These are phyloP conservation scores for Ogataea philodendri DNA, from an alignment of 805 yeast species.

Conservation along the genomic window DNA sequence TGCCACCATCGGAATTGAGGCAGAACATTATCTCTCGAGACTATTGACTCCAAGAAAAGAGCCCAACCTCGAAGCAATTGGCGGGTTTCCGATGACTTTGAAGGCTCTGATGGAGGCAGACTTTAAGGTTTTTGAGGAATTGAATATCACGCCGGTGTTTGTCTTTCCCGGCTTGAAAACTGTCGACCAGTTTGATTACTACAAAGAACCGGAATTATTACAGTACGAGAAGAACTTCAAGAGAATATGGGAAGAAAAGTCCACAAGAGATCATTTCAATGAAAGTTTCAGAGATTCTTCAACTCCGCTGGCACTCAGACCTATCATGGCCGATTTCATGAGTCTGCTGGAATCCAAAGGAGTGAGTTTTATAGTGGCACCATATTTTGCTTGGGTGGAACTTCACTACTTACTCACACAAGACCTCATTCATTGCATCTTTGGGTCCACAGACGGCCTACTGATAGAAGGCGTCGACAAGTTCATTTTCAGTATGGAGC, in stretches of 20 bases:
- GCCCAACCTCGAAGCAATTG: conserved; percentile 69
- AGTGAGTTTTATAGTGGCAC: conserved; percentile 73
- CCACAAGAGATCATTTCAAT: conserved; percentile 28
- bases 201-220: conserved; percentile 27
- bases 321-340: conserved; percentile 55
- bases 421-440: conserved; percentile 65
- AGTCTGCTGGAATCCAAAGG: conserved; percentile 52
- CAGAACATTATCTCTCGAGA: conserved; percentile 69
- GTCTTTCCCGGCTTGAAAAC: conserved; percentile 69
- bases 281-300: conserved; percentile 54
- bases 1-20: conserved; percentile 80
- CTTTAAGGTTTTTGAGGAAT: conserved; percentile 55
- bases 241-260: conserved; percentile 45
- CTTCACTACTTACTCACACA: conserved; percentile 64
- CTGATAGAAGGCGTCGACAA: conserved; percentile 59
- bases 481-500: conserved; percentile 70
- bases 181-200: conserved; percentile 29
- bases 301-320: conserved; percentile 48
- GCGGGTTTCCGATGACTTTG: conserved; percentile 73
- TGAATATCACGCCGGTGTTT: conserved; percentile 73
- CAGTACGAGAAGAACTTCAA: conserved; percentile 44
- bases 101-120: conserved; percentile 58
- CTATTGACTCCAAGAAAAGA: conserved; percentile 63
- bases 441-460: conserved; percentile 80
- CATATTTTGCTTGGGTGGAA: conserved; percentile 79